Evolutionary conservation across 2,329 filamentous ascomycete species (phyloP), one percentile per base, ranked within the genome.

Genomic region (Bipolaris sorokiniana): DNA sequence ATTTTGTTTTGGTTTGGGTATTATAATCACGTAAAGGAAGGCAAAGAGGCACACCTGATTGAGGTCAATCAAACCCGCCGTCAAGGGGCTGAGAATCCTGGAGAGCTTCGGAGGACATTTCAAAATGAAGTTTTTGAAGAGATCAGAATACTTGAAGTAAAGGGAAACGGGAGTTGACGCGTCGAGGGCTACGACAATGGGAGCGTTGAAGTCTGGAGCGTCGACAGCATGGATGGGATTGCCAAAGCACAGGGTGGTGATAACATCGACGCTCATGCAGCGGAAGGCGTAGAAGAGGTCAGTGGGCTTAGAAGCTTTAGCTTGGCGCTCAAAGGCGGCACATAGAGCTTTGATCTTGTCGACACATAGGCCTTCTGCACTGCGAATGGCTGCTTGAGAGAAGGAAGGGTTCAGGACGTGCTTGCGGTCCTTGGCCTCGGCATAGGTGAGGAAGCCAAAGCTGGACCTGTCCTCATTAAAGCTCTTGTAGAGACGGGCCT

Each of bases 391-490:
- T 28, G 72, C 62, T 2, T 72, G 71, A 11, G 80, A 81, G 61
- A 82, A 81, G 9, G 79, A 66, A 1, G 75, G 76, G 13, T 68
- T 73, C 23, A 82, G 65, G 2, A 81, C 73, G 61, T 79, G 74
- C 52, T 78, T 80, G 20, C 79, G 71, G 26, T 72, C 65, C 57
- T 78, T 81, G 33, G 75, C 70, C 52, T 76, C 75, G 9, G 63
- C 63, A 54, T 79, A 78, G 15, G 70, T 79, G 31, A 76, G 57
- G 50, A 75, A 77, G 10, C 75, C 78, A 59, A 82, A 80, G 28
- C 75, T 78, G n/a, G 78, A 79, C 16, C 74, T 62, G 56, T 80
- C 73, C 51, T 77, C 72, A 51, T 75, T 74, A 58, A 82, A 80
- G 38, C 70, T 70, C 16, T 69, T 65, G 58, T 81, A 81, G 1